A percentile compares a stretch with the other conserved stretches of the same genome.
Conservation (phyloP, 2,329 filamentous ascomycete species). For the Calonectria ilicicola region DNA sequence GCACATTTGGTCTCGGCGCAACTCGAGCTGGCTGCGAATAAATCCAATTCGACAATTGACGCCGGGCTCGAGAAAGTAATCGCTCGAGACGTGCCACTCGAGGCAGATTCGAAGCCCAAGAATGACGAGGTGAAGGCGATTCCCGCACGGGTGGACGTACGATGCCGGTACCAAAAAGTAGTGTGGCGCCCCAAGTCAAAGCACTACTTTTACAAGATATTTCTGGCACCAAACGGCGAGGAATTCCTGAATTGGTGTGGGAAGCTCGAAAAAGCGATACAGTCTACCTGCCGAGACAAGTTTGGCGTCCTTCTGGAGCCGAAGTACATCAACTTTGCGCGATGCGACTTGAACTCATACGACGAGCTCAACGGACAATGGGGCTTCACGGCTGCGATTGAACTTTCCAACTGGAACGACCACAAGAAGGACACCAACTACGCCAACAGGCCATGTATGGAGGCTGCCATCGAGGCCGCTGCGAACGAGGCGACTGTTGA, state of each 20-base stretch:
- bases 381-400: conserved; percentile 5
- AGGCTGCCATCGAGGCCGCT: neutral
- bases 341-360: conserved; percentile 14
- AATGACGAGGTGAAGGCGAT: neutral
- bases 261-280: neutral
- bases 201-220: conserved; percentile 1
- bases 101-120: too few species aligned
- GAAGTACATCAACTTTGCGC: neutral
- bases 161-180: neutral
- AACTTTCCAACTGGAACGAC: neutral
- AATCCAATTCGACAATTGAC: neutral
- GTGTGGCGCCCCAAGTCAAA: neutral
- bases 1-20: neutral
- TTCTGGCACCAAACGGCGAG: neutral
- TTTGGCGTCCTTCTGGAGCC: neutral
- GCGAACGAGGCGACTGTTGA: neutral
- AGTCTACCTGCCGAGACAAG: neutral
- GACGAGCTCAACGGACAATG: neutral
- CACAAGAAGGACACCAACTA: neutral
- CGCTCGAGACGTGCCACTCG: neutral
- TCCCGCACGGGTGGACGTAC: neutral
- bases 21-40: neutral
- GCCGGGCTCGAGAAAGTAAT: neutral
- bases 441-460: neutral
- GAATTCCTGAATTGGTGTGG: neutral